Conservation (phyloP, 106 monocot genomes). For the Chionographis japonica region DNA sequence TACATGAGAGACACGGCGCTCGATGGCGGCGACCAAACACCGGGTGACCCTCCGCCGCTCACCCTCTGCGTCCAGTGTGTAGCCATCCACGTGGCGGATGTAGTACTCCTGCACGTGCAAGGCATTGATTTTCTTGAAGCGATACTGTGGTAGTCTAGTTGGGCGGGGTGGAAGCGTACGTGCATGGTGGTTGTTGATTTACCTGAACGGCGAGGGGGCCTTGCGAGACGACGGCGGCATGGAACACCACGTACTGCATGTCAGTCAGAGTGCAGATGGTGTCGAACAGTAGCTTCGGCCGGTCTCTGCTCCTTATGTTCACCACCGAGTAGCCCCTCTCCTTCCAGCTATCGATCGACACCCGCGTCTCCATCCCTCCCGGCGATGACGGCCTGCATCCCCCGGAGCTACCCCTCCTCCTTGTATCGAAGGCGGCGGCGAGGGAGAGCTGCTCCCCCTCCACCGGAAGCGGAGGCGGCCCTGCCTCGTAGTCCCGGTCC, state of each 20-base stretch:
- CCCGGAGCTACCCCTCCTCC: not conserved
- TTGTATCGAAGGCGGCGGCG: not conserved
- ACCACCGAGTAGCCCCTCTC: constrained; percentile 43
- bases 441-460: constrained; percentile 9
- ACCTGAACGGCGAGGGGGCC: constrained; percentile 24
- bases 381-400: too few species aligned
- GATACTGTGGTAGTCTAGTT: too few species aligned
- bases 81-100: constrained; percentile 29
- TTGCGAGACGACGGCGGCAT: constrained; percentile 31
- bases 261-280: constrained; percentile 44
- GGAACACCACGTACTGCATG: constrained; percentile 38
- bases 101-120: constrained; percentile 35
- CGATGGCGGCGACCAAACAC: constrained; percentile 32
- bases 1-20: constrained; percentile 36
- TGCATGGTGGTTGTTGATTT: too few species aligned
- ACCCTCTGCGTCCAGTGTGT: constrained; percentile 14
- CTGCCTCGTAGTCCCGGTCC: constrained; percentile 26
- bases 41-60: constrained; percentile 21
- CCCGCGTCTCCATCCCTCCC: constrained; percentile 6
- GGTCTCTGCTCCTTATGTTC: constrained; percentile 23
- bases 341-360: constrained; percentile 33
- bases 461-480: constrained; percentile 15
- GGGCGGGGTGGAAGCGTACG: too few species aligned
- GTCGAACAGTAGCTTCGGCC: constrained; percentile 45
- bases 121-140: not conserved